Evolutionary conservation across 148 eudicot species (phyloP).

Genomic region (Chenopodium berlandieri): DNA sequence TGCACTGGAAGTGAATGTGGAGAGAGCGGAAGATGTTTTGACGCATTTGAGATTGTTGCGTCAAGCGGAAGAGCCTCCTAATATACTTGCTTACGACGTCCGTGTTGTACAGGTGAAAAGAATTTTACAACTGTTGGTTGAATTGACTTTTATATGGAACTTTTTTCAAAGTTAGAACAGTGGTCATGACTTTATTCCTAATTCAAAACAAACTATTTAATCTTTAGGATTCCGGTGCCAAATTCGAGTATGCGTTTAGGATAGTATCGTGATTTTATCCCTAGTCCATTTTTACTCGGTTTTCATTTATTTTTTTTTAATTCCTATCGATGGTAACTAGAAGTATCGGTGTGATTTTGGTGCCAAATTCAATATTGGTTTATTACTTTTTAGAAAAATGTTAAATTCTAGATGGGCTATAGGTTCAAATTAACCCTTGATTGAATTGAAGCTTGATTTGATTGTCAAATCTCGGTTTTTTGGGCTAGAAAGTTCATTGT

Average conservation of each 20-base stretch:
- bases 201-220: no score
- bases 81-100: slow-evolving; percentile 56
- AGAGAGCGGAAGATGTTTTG: slow-evolving; percentile 75
- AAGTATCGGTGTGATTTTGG: not conserved
- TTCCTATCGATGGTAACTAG: not conserved
- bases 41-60: slow-evolving; percentile 65
- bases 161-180: not conserved
- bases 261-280: not conserved
- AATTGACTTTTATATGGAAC: slow-evolving; percentile 12
- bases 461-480: not conserved
- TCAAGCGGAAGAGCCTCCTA: slow-evolving; percentile 53
- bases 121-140: slow-evolving; percentile 2
- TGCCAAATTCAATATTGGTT: not conserved
- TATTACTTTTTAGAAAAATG: not conserved
- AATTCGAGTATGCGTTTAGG: not conserved
- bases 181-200: not conserved
- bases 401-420: not conserved
- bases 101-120: slow-evolving; percentile 59
- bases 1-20: slow-evolving; percentile 75
- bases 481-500: no score
- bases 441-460: not conserved
- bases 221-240: no score
- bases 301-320: no score
- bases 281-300: no score
- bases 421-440: not conserved